Percentiles rank a stretch among this genome's conserved stretches.
Evolutionary conservation across 768 basidiomycete genomes (phyloP).

Genomic region (Coprinopsis marcescibilis): DNA sequence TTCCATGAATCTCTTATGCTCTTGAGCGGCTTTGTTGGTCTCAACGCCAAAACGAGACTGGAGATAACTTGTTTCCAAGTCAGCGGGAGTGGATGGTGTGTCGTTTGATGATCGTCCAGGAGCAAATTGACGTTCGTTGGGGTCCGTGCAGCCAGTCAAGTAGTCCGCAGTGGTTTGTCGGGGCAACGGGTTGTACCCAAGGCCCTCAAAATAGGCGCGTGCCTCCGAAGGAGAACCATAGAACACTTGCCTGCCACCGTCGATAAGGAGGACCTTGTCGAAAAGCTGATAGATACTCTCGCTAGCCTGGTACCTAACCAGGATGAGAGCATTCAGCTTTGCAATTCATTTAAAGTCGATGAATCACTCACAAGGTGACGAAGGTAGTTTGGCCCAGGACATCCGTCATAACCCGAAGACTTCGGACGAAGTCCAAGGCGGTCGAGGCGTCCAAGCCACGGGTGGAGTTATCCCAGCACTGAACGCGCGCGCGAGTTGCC

Average conservation of each 20-base stretch:
- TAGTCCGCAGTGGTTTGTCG: conserved; percentile 65
- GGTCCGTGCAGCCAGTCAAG: conserved; percentile 57
- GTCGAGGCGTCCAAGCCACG: conserved; percentile 64
- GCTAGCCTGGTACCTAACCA: conserved; percentile 79
- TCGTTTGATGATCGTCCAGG: conserved; percentile 42
- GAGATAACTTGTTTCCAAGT: conserved; percentile 59
- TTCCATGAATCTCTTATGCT: conserved; percentile 53
- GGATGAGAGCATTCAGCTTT: no score
- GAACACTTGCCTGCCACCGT: conserved; percentile 69
- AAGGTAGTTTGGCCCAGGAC: conserved; percentile 50
- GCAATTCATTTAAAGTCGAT: no score
- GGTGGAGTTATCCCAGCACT: conserved; percentile 67
- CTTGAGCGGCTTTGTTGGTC: conserved; percentile 41
- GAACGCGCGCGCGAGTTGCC: conserved; percentile 49
- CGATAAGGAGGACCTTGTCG: conserved; percentile 77
- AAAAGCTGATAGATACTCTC: conserved; percentile 61
- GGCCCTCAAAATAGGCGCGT: conserved; percentile 62
- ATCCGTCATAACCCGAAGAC: conserved; percentile 61
- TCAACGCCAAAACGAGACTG: conserved; percentile 39
- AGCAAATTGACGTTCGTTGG: conserved; percentile 49
- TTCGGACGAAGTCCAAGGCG: conserved; percentile 66
- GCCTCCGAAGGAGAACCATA: conserved; percentile 65
- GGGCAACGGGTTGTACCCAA: conserved; percentile 52
- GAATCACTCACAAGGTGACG: no score
- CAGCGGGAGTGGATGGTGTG: conserved; percentile 63